Evolutionary conservation across 768 basidiomycete genomes (phyloP), one percentile per base, ranked within the genome.

Genomic region (Obba rivulosa): DNA sequence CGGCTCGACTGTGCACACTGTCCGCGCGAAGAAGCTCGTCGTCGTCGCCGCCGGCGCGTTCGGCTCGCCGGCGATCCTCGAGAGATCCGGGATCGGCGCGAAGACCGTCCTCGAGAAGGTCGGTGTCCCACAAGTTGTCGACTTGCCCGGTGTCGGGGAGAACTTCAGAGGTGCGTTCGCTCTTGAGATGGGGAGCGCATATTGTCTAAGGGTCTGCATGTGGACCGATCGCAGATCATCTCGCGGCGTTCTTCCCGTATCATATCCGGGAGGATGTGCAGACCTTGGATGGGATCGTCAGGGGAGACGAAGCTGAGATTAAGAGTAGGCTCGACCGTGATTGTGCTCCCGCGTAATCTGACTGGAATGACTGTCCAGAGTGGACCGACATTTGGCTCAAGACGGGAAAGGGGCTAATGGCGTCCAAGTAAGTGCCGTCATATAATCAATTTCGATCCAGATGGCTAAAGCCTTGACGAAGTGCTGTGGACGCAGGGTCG

Each of bases 401-500:
- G n/a, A 57, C 60, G 0, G 79, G 77, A 0, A 69, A 59, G 21
- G 79, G 80, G 2, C 56, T 76, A 35, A 67, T 84, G 55, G 70
- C 79, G 1, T 70, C 76, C 52, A 84, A 78, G 84, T 82, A 16
- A 35, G 53, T 34, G 9, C 31, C 35, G 11, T n/a, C 17, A 8
- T 9, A 7, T 20, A 11, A 11, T 20, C 13, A 24, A 20, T 8
- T 7, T 22, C 8, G 16, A 25, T 17, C 8, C 14, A 14, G 41
- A 20, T 42, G 41, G 23, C 23, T 17, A 7, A 22, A 11, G 7
- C 24, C 11, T 1, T 17, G 16, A 44, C 28, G 4, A 54, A 82
- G 80, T 54, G 77, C 68, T 2, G 54, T 76, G 23, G 78, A 84
- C 53, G 72, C 73, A 20, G 81, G 77, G 2, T 69, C 79, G 52